A percentile compares a stretch with the other conserved stretches of the same genome.
These are phyloP conservation scores for Candida nemodendra DNA, from an alignment of 805 yeast species.

Conservation along the genomic window DNA sequence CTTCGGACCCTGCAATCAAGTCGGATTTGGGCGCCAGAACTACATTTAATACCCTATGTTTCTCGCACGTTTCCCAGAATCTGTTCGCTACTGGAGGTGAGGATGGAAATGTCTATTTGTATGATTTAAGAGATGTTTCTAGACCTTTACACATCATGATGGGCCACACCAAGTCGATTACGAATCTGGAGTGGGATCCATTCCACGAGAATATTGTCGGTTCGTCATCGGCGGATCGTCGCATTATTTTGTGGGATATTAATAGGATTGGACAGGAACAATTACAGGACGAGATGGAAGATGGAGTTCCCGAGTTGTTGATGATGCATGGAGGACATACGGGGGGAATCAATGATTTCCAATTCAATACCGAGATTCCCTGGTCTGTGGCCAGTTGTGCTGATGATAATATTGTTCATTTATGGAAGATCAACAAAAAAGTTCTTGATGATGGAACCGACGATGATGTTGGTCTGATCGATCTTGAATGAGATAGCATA, in stretches of 20 bases:
- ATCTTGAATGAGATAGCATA: constrained; percentile 22
- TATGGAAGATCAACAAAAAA: constrained; percentile 48
- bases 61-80: constrained; percentile 59
- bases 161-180: constrained; percentile 76
- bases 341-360: constrained; percentile 69
- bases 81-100: constrained; percentile 69
- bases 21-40: constrained; percentile 28
- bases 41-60: constrained; percentile 61
- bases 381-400: constrained; percentile 72
- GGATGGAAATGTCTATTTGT: constrained; percentile 62
- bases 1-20: constrained; percentile 23
- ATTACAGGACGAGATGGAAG: constrained; percentile 83
- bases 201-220: constrained; percentile 74
- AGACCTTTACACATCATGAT: constrained; percentile 65
- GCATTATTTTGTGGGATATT: constrained; percentile 81
- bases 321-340: constrained; percentile 95
- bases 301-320: constrained; percentile 82
- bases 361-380: constrained; percentile 68
- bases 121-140: constrained; percentile 50
- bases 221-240: constrained; percentile 72
- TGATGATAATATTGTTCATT: constrained; percentile 58
- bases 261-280: constrained; percentile 81
- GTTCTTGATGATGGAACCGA: constrained; percentile 27
- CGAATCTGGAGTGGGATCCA: constrained; percentile 75
- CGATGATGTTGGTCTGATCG: constrained; percentile 15